These are phyloP conservation scores for Fusarium anthophilum DNA, from an alignment of 2,329 filamentous ascomycete genomes.

Conservation along the genomic window DNA sequence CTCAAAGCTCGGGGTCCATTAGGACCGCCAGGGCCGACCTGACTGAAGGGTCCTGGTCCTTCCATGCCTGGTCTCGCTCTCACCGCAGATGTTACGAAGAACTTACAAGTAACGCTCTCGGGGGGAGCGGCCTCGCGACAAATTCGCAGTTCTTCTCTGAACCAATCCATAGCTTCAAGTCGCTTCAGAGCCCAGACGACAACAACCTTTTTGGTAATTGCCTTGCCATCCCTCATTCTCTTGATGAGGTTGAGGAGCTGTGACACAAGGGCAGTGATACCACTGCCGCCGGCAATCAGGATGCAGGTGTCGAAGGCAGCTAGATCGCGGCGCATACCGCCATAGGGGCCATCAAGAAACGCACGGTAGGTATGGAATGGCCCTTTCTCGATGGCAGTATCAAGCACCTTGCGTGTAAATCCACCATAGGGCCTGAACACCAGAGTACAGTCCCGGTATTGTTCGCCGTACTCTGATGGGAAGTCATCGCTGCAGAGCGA, in stretches of 20 bases:
- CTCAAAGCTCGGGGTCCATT: constrained; percentile 68
- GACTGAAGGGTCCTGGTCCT: constrained; percentile 57
- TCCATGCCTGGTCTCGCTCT: constrained; percentile 47
- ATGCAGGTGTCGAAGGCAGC: constrained; percentile 94
- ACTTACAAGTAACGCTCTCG: constrained; percentile 90
- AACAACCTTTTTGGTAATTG: constrained; percentile 88
- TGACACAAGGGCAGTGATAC: constrained; percentile 92
- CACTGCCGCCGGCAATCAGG: constrained; percentile 91
- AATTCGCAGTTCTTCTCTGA: constrained; percentile 91
- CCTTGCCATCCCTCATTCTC: constrained; percentile 93
- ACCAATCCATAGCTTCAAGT: constrained; percentile 96
- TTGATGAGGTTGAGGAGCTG: constrained; percentile 95
- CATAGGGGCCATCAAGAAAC: constrained; percentile 93
- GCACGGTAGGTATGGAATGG: constrained; percentile 93
- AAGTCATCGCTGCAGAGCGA: constrained; percentile 94
- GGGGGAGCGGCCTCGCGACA: constrained; percentile 90
- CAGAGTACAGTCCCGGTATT: constrained; percentile 87
- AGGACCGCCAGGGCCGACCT: constrained; percentile 32
- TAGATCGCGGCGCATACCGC: constrained; percentile 89
- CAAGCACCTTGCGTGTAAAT: constrained; percentile 86
- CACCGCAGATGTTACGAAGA: constrained; percentile 84
- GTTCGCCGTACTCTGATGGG: constrained; percentile 87
- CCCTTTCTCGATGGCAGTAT: constrained; percentile 83
- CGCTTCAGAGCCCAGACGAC: constrained; percentile 95
- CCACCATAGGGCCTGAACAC: constrained; percentile 93